phyloP scores from a whole-genome alignment of 164 flowering plant species.

The Vitis rupestris region DNA sequence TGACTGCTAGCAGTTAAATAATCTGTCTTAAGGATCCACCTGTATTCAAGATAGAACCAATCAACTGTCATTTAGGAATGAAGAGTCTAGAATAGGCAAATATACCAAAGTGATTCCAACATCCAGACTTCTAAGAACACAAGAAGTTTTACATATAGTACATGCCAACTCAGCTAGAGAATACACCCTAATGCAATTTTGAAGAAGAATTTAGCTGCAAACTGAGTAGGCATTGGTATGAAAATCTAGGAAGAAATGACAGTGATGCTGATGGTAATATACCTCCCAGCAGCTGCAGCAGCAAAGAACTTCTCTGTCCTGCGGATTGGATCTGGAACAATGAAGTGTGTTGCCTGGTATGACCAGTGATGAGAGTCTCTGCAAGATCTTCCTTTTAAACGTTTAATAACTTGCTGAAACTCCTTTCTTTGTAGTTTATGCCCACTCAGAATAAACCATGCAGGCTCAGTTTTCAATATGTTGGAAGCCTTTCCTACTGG shows the following conservation, averaged over 20 bases:
- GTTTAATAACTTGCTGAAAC: constrained; percentile 67
- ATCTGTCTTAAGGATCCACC: constrained; percentile 94
- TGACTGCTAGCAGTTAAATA: constrained; percentile 69
- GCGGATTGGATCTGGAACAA: constrained; percentile 74
- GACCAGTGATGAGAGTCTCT: constrained; percentile 96
- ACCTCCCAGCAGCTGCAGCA: constrained; percentile 99
- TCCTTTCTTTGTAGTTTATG: constrained; percentile 81
- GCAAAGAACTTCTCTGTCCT: constrained; percentile 97
- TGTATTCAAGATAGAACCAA: constrained; percentile 28
- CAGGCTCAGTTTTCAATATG: constrained; percentile 33
- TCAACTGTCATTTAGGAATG: neutral
- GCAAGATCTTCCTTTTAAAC: constrained; percentile 73
- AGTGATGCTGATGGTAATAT: neutral
- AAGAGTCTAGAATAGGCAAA: neutral
- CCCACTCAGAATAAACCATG: constrained; percentile 78
- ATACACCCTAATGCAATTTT: too few relatives aligned
- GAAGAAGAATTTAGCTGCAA: too few relatives aligned
- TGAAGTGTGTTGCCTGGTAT: constrained; percentile 92
- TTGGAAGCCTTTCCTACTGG: constrained; percentile 4
- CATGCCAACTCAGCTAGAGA: too few relatives aligned
- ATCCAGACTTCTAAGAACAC: too few relatives aligned
- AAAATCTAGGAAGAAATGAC: neutral
- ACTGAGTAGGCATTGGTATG: too few relatives aligned
- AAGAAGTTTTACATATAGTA: neutral
- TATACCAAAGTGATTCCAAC: too few relatives aligned